Percentiles rank a stretch among this genome's conserved stretches.
These are phyloP conservation scores for Thelonectria discophora DNA, from an alignment of 2,329 filamentous ascomycete species.

Conservation along the genomic window DNA sequence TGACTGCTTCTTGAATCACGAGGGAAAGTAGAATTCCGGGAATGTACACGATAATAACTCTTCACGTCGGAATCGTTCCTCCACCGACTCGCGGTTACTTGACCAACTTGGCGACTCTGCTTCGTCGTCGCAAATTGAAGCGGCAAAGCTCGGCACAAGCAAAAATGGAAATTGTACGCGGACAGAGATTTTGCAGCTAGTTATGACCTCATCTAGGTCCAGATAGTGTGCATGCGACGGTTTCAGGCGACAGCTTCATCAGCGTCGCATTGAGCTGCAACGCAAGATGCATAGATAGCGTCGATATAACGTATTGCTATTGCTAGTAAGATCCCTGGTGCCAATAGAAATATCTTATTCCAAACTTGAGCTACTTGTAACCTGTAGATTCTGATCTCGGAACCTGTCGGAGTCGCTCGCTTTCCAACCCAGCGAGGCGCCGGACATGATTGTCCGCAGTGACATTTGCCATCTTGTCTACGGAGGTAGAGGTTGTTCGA, in stretches of 20 bases:
- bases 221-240: neutral
- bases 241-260: too few species aligned
- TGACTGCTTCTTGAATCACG: neutral
- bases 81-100: conserved; percentile 21
- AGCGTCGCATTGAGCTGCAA: too few species aligned
- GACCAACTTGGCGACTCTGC: conserved; percentile 17
- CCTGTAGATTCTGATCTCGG: neutral
- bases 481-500: too few species aligned
- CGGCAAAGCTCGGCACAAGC: conserved; percentile 30
- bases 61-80: conserved; percentile 28
- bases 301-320: too few species aligned
- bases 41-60: neutral
- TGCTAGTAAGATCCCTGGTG: too few species aligned
- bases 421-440: neutral
- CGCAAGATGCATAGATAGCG: too few species aligned
- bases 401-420: neutral
- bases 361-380: too few species aligned
- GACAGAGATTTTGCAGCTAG: neutral
- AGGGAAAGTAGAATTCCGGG: neutral
- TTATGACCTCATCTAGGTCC: neutral
- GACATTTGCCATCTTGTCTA: neutral
- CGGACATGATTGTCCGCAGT: neutral
- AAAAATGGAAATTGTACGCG: neutral
- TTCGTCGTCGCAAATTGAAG: neutral
- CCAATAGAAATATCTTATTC: too few species aligned